Conservation (phyloP, 2,329 filamentous ascomycete genomes). For the Xylariaceae sp. region DNA sequence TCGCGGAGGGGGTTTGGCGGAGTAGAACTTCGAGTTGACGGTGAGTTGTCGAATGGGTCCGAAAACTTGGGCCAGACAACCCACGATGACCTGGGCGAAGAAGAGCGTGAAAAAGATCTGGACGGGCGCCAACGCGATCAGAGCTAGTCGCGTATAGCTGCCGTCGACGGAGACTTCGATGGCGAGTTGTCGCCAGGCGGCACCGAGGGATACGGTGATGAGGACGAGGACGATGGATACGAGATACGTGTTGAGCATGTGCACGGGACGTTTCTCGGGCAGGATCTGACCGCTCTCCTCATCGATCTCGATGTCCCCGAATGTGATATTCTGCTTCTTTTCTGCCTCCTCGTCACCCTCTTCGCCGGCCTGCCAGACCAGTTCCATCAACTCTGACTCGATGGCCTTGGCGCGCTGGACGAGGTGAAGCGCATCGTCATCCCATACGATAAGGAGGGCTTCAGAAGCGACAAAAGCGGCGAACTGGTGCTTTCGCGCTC, state of each 20-base stretch:
- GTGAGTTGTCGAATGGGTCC: slow-evolving; percentile 69
- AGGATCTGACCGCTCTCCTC: slow-evolving; percentile 65
- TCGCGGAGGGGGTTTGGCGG: slow-evolving; percentile 61
- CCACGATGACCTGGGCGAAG: slow-evolving; percentile 73
- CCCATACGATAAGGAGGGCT: slow-evolving; percentile 71
- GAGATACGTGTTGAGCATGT: slow-evolving; percentile 64
- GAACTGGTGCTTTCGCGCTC: slow-evolving; percentile 72
- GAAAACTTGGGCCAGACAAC: slow-evolving; percentile 68
- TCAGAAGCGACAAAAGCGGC: slow-evolving; percentile 72
- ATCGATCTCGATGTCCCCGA: slow-evolving; percentile 56
- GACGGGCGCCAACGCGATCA: slow-evolving; percentile 61
- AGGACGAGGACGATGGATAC: slow-evolving; percentile 62
- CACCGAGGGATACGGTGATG: slow-evolving; percentile 61
- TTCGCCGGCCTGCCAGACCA: slow-evolving; percentile 63
- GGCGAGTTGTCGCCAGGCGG: slow-evolving; percentile 64
- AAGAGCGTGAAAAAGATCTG: slow-evolving; percentile 79
- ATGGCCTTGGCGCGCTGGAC: slow-evolving; percentile 65
- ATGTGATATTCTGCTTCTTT: slow-evolving; percentile 41
- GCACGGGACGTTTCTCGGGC: slow-evolving; percentile 59
- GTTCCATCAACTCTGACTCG: slow-evolving; percentile 69
- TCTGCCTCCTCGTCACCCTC: slow-evolving; percentile 49
- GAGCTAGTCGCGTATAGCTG: slow-evolving; percentile 56
- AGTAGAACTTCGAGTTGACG: slow-evolving; percentile 77
- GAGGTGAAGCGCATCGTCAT: slow-evolving; percentile 69
- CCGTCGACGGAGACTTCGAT: slow-evolving; percentile 63